Base-by-base conservation (phyloP, 306 rosid species). In the Acacia melanoxylon region DNA sequence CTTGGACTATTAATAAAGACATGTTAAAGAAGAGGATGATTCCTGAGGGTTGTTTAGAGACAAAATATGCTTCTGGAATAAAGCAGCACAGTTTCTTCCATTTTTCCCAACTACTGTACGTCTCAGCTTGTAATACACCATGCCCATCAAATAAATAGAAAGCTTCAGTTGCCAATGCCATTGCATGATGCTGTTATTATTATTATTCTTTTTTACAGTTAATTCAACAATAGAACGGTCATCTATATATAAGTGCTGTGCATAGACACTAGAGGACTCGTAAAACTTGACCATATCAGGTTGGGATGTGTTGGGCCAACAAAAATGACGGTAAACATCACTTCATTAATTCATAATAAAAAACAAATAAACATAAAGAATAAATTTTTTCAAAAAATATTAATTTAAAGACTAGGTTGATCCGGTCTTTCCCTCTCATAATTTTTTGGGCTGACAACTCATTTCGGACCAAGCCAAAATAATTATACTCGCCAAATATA, bases 81-180 rank as follows among this genome's bases (percentile, higher is more conserved):
- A 91, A 84, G 85, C 82, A 72, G 99, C 92, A 48, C 92, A 48
- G 94, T 93, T 49, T 91, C 95, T 86, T 91, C 98, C 91, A 98
- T 87, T 80, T 89, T 90, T 69, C 84, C 91, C 10, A 85, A 68
- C 65, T 86, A 68, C 65, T 86, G 71, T 27, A 27, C 29, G 29
- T 76, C 93, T 93, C 82, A 92, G 81, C 84, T 93, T 95, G 93
- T 95, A 86, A 72, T 77, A 92, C 40, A 93, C 87, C 81, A 89
- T 89, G 56, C 97, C 97, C 97, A 29, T 29, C 72, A 95, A 82
- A 83, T 95, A 95, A 82, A 83, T 95, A 95, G 82, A 95, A 95
- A 45, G 97, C 98, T 87, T 95, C 99, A 11, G 99, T 98, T 0
- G 96, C 97, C 92, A 91, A 35, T 88, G 91, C 97, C 92, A 91